Percentiles rank a stretch among this genome's conserved stretches.
phyloP scores from a whole-genome alignment of 2,329 filamentous ascomycete genomes.

The Chrysoporthe cubensis region DNA sequence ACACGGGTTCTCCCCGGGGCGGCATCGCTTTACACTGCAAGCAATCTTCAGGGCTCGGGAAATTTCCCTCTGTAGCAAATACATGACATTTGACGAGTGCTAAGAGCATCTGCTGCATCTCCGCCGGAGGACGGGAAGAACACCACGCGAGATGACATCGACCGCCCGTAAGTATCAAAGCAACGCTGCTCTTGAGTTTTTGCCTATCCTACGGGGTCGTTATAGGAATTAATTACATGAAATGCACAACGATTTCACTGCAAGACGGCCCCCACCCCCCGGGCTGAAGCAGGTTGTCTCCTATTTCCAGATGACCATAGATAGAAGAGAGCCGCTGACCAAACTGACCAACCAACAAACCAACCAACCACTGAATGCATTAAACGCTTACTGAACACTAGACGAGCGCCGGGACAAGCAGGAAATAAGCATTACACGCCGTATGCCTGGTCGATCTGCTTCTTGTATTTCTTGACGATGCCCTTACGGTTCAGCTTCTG shows the following conservation, averaged over 20 bases:
- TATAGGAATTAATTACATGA: conserved; percentile 11
- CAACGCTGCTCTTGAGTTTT: conserved; percentile 3
- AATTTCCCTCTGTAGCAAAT: conserved; percentile 9
- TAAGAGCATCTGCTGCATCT: background rate
- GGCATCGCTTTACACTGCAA: background rate
- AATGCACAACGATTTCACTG: background rate
- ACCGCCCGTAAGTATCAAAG: background rate
- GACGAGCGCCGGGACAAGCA: background rate
- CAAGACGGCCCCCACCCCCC: conserved; percentile 2
- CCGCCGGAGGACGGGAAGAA: background rate
- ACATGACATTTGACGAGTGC: conserved; percentile 8
- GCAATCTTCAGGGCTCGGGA: background rate
- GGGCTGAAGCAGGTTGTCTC: background rate
- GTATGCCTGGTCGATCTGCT: conserved; percentile 66
- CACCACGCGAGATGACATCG: background rate
- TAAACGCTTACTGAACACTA: conserved; percentile 14
- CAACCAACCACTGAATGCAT: conserved; percentile 8
- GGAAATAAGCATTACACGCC: conserved; percentile 37
- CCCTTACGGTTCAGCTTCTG: conserved; percentile 75
- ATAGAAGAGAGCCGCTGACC: background rate
- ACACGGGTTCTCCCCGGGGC: background rate
- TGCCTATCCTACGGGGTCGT: conserved; percentile 17
- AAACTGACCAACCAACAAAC: background rate
- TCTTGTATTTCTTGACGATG: conserved; percentile 64
- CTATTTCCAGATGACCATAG: background rate